Percentiles rank a stretch among this genome's conserved stretches.
Conservation (phyloP, 2,329 filamentous ascomycete genomes). For the Exophiala xenobiotica region DNA sequence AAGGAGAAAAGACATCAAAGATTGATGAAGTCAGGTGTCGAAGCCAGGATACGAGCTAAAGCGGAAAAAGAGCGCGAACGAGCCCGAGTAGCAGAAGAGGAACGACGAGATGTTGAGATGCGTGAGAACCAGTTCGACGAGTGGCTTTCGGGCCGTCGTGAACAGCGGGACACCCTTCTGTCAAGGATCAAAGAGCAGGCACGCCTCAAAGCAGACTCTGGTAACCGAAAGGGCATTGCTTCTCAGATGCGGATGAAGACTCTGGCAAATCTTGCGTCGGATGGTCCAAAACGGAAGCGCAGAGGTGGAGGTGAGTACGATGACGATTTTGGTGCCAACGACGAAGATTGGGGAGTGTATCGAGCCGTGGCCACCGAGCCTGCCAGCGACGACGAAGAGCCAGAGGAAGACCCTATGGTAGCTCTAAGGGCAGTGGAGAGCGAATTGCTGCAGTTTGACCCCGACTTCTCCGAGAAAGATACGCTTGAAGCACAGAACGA, state of each 20-base stretch:
- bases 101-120: slow-evolving; percentile 77
- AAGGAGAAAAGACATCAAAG: slow-evolving; percentile 93
- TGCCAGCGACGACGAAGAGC: slow-evolving; percentile 76
- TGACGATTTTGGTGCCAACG: slow-evolving; percentile 93
- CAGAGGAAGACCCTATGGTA: slow-evolving; percentile 81
- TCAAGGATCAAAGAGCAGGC: slow-evolving; percentile 91
- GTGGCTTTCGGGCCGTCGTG: slow-evolving; percentile 81
- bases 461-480: slow-evolving; percentile 85
- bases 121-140: slow-evolving; percentile 79
- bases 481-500: slow-evolving; percentile 90
- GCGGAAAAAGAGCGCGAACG: slow-evolving; percentile 93
- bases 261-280: slow-evolving; percentile 91
- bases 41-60: slow-evolving; percentile 89
- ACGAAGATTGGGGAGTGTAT: slow-evolving; percentile 98
- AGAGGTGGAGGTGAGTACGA: slow-evolving; percentile 81
- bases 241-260: slow-evolving; percentile 98
- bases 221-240: slow-evolving; percentile 93
- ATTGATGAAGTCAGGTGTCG: slow-evolving; percentile 90
- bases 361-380: slow-evolving; percentile 84
- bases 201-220: slow-evolving; percentile 86
- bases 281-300: slow-evolving; percentile 79
- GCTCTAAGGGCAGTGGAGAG: slow-evolving; percentile 75
- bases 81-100: slow-evolving; percentile 76
- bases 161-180: slow-evolving; percentile 67
- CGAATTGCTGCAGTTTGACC: slow-evolving; percentile 82